phyloP scores from a whole-genome alignment of 1,284 basidiomycete species.

The Ceratobasidium sp. region DNA sequence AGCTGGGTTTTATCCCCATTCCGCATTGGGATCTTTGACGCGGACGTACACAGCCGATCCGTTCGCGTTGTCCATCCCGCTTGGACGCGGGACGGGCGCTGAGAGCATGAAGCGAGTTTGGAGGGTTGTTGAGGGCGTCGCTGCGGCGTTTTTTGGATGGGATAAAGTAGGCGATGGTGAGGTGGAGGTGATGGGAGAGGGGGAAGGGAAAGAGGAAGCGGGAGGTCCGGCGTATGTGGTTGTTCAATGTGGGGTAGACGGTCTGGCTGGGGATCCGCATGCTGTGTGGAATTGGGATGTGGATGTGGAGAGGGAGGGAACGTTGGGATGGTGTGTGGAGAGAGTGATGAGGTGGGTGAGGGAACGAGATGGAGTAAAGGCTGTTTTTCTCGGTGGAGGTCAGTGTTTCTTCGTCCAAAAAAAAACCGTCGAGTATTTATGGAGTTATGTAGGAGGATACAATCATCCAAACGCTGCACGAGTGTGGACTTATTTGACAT shows the following conservation, averaged over 20 bases:
- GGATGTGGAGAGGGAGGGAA: slow-evolving; percentile 65
- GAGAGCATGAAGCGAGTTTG: slow-evolving; percentile 74
- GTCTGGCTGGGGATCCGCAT: slow-evolving; percentile 84
- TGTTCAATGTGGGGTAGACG: slow-evolving; percentile 89
- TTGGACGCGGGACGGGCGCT: slow-evolving; percentile 74
- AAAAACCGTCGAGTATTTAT: background rate
- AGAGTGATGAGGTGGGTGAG: slow-evolving; percentile 69
- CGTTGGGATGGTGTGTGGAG: slow-evolving; percentile 77
- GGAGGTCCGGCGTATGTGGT: slow-evolving; percentile 79
- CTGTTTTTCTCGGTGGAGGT: slow-evolving; percentile 77
- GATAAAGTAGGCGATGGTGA: no score
- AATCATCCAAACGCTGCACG: slow-evolving; percentile 83
- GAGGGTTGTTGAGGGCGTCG: slow-evolving; percentile 71
- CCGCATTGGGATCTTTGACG: slow-evolving; percentile 68
- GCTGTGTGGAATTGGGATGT: slow-evolving; percentile 84
- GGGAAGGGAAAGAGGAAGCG: background rate
- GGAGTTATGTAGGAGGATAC: slow-evolving; percentile 76
- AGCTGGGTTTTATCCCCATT: slow-evolving; percentile 85
- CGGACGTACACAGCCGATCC: slow-evolving; percentile 67
- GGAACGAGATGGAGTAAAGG: slow-evolving; percentile 61
- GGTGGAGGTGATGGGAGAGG: background rate
- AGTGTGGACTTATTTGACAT: slow-evolving; percentile 86
- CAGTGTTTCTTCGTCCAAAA: slow-evolving; percentile 51
- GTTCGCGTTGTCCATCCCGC: slow-evolving; percentile 81
- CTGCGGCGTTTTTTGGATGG: slow-evolving; percentile 64